phyloP scores from a whole-genome alignment of 2,329 filamentous ascomycete genomes.

The Xylaria arbuscula region DNA sequence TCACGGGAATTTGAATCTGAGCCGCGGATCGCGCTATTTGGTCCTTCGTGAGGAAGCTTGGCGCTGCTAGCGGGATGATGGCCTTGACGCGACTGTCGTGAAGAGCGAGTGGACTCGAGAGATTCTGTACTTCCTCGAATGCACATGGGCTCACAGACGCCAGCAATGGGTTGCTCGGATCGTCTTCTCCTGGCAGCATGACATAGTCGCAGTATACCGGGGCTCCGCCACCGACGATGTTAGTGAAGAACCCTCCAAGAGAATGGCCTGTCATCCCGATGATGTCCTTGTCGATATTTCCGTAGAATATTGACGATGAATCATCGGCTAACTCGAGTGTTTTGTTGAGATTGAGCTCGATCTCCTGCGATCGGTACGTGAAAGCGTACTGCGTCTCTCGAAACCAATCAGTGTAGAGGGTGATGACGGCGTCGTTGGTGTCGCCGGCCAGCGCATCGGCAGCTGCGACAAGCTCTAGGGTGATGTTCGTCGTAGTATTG shows the following conservation, averaged over 20 bases:
- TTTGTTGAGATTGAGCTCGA: slow-evolving; percentile 31
- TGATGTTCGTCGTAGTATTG: slow-evolving; percentile 18
- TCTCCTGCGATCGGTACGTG: slow-evolving; percentile 36
- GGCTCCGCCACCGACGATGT: slow-evolving; percentile 34
- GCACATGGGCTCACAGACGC: slow-evolving; percentile 32
- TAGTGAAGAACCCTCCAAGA: slow-evolving; percentile 35
- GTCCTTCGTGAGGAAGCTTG: slow-evolving; percentile 30
- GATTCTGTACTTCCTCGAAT: slow-evolving; percentile 21
- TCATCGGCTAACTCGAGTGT: slow-evolving; percentile 21
- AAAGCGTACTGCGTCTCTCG: slow-evolving; percentile 35
- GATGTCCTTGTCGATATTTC: slow-evolving; percentile 23
- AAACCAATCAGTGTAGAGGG: slow-evolving; percentile 35
- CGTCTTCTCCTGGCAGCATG: slow-evolving; percentile 23
- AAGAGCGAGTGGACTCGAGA: slow-evolving; percentile 26
- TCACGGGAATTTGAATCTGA: slow-evolving; percentile 31
- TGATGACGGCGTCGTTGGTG: slow-evolving; percentile 34
- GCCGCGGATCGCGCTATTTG: slow-evolving; percentile 36
- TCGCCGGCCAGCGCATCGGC: slow-evolving; percentile 25
- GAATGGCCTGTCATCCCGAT: slow-evolving; percentile 37
- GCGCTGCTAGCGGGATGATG: slow-evolving; percentile 35
- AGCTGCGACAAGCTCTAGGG: slow-evolving; percentile 16
- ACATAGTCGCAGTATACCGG: slow-evolving; percentile 34
- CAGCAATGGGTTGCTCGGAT: slow-evolving; percentile 24
- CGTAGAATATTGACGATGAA: slow-evolving; percentile 25
- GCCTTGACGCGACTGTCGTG: slow-evolving; percentile 36